phyloP scores from a whole-genome alignment of 441 rosid species.

The Populus hybrid region DNA sequence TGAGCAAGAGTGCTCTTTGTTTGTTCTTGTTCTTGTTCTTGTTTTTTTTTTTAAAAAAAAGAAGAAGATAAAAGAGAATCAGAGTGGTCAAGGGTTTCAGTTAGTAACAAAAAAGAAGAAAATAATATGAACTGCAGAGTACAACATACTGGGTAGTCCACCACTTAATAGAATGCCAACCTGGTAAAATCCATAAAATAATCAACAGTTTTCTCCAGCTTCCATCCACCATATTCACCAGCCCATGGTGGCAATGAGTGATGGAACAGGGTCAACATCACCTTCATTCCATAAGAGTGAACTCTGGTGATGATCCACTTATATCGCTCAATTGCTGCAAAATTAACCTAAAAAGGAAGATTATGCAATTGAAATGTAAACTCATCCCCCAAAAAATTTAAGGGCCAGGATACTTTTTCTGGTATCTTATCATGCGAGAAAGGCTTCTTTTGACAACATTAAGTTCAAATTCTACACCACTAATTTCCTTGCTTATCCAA shows the following conservation, averaged over 20 bases:
- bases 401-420: neutral
- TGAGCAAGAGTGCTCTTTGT: neutral
- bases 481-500: neutral
- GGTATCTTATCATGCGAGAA: neutral
- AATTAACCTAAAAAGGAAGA: constrained; percentile 61
- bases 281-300: constrained; percentile 86
- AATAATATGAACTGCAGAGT: constrained; percentile 7
- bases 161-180: constrained; percentile 29
- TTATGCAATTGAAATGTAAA: constrained; percentile 11
- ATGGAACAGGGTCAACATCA: constrained; percentile 94
- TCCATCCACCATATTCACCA: constrained; percentile 98
- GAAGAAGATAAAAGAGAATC: constrained; percentile 1
- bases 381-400: neutral
- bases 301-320: constrained; percentile 84
- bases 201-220: constrained; percentile 86
- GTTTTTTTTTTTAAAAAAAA: too few relatives aligned
- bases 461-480: neutral
- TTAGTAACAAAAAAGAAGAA: neutral
- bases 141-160: neutral
- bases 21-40: neutral
- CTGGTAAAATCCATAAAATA: constrained; percentile 88
- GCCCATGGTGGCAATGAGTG: constrained; percentile 99
- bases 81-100: neutral
- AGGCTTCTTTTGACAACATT: neutral
- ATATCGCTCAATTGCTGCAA: constrained; percentile 85